phyloP scores from a whole-genome alignment of 768 basidiomycete genomes.

The Lentinula edodes region DNA sequence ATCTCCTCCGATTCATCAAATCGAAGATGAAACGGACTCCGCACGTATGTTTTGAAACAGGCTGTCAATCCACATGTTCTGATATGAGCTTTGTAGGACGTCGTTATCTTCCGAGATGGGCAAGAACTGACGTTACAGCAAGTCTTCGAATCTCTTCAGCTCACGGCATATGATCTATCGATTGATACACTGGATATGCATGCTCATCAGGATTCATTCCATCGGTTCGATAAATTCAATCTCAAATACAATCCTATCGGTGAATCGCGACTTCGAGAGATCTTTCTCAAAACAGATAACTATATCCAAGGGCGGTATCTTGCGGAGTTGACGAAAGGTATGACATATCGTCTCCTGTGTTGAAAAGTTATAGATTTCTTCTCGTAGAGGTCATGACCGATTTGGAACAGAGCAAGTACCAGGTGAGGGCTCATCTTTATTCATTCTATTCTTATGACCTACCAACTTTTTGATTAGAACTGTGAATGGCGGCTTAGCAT shows the following conservation, averaged over 20 bases:
- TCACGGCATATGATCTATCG: conserved; percentile 95
- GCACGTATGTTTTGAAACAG: conserved; percentile 42
- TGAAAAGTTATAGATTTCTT: not conserved
- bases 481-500: conserved; percentile 98
- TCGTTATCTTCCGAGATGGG: conserved; percentile 94
- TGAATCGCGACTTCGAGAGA: conserved; percentile 90
- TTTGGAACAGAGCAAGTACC: conserved; percentile 97
- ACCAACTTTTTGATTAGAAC: conserved; percentile 43
- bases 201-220: conserved; percentile 96
- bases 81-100: conserved; percentile 50
- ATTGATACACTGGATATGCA: conserved; percentile 99
- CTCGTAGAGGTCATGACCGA: conserved; percentile 90
- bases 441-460: not conserved
- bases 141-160: conserved; percentile 93
- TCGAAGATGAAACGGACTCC: conserved; percentile 93
- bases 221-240: conserved; percentile 98
- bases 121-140: conserved; percentile 81
- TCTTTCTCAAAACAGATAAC: conserved; percentile 98
- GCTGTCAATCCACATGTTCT: not conserved
- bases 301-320: conserved; percentile 88
- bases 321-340: conserved; percentile 90
- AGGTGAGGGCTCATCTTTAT: conserved; percentile 42
- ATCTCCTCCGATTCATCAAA: conserved; percentile 96
- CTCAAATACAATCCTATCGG: conserved; percentile 97
- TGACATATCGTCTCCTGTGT: conserved; percentile 6